phyloP scores from a whole-genome alignment of 768 basidiomycete species.

The Auricularia sp. region DNA sequence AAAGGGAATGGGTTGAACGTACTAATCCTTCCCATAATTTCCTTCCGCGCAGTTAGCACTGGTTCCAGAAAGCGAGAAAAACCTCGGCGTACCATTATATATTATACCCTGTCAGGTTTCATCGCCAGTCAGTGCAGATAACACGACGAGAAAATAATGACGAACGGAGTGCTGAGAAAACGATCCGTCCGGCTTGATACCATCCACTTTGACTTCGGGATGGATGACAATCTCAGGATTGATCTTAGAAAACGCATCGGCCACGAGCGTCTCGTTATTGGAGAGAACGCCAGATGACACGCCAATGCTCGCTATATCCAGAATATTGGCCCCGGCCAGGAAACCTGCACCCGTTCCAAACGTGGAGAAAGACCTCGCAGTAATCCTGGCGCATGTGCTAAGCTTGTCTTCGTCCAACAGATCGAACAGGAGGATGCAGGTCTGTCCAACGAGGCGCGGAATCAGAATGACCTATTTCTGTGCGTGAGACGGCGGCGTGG shows the following conservation, averaged over 20 bases:
- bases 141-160: neutral
- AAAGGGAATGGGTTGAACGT: slow-evolving; percentile 11
- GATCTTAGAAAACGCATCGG: slow-evolving; percentile 39
- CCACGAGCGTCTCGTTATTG: slow-evolving; percentile 27
- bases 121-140: neutral
- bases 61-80: neutral
- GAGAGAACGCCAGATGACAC: slow-evolving; percentile 37
- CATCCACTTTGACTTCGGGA: slow-evolving; percentile 42
- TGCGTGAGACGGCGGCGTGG: neutral
- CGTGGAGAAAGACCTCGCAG: slow-evolving; percentile 39
- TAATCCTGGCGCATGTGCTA: slow-evolving; percentile 40
- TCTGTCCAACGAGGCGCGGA: slow-evolving; percentile 45
- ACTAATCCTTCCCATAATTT: slow-evolving; percentile 54
- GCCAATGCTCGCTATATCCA: slow-evolving; percentile 56
- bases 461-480: slow-evolving; percentile 44
- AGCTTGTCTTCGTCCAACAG: slow-evolving; percentile 34
- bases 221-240: slow-evolving; percentile 45
- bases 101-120: slow-evolving; percentile 33
- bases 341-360: slow-evolving; percentile 39
- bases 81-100: slow-evolving; percentile 36
- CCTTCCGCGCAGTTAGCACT: slow-evolving; percentile 14
- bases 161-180: slow-evolving; percentile 36
- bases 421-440: slow-evolving; percentile 45
- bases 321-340: slow-evolving; percentile 53
- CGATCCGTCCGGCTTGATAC: slow-evolving; percentile 40